Conservation (phyloP, 2,329 filamentous ascomycete species). For the Aspergillus calidoustus region DNA sequence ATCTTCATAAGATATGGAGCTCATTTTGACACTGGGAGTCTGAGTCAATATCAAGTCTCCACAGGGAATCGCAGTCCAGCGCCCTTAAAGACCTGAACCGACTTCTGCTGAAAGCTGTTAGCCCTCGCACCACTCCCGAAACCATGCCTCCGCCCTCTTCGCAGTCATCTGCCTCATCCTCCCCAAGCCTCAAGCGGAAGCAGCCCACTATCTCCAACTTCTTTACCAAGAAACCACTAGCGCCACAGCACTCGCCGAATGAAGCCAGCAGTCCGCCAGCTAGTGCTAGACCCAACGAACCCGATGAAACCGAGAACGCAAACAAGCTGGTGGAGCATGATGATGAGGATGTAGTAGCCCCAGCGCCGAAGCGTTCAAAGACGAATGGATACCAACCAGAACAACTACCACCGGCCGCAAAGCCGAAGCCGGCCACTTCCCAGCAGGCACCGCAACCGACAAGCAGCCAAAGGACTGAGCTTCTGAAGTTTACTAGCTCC, state of each 20-base stretch:
- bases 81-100: neutral
- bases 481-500: conserved; percentile 63
- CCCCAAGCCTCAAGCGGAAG: conserved; percentile 43
- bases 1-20: neutral
- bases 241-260: conserved; percentile 24
- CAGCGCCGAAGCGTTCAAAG: conserved; percentile 46
- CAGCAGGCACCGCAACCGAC: conserved; percentile 36
- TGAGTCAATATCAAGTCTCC: neutral
- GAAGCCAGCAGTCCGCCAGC: conserved; percentile 9
- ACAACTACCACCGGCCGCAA: conserved; percentile 15
- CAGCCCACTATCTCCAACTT: conserved; percentile 84
- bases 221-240: conserved; percentile 65
- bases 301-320: conserved; percentile 11
- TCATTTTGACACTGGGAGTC: neutral
- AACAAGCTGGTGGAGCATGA: conserved; percentile 33
- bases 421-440: neutral
- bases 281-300: neutral
- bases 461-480: conserved; percentile 58
- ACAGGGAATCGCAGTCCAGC: neutral
- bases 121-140: conserved; percentile 1
- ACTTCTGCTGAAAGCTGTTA: neutral
- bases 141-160: conserved; percentile 42
- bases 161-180: conserved; percentile 36
- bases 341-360: conserved; percentile 47
- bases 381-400: conserved; percentile 28